These are phyloP conservation scores for Talaromyces marneffei DNA, from an alignment of 2,329 filamentous ascomycete species.

Conservation along the genomic window DNA sequence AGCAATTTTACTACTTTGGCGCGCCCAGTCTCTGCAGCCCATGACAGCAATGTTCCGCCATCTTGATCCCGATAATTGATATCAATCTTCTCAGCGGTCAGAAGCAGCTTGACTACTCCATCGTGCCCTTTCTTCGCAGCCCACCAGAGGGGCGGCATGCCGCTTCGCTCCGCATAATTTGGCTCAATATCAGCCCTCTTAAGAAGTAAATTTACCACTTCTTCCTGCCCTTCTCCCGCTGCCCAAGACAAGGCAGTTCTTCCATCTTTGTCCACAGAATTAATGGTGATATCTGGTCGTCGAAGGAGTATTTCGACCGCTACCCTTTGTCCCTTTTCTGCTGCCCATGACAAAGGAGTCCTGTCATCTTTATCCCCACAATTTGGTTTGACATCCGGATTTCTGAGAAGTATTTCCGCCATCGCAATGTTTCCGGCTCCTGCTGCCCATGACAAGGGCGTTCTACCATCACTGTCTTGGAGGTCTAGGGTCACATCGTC, in stretches of 20 bases:
- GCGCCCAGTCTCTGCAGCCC: neutral
- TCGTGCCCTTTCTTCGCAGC: neutral
- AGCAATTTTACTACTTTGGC: neutral
- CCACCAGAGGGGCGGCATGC: neutral
- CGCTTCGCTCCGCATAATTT: neutral
- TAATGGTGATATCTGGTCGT: too few relatives aligned
- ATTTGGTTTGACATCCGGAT: neutral
- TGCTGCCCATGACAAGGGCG: constrained; percentile 3
- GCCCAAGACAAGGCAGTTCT: too few relatives aligned
- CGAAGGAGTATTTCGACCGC: too few relatives aligned
- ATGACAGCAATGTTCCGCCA: neutral
- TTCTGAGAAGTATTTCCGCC: neutral
- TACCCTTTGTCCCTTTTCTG: neutral
- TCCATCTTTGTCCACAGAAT: too few relatives aligned
- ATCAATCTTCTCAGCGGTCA: neutral
- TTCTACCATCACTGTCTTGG: neutral
- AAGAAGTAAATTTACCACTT: neutral
- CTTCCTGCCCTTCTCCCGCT: neutral
- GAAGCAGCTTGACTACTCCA: neutral
- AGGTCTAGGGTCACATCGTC: neutral
- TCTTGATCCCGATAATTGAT: neutral
- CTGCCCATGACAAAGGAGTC: constrained; percentile 2
- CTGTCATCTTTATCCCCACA: neutral
- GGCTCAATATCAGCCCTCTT: neutral
- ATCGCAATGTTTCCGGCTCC: neutral